A percentile compares a stretch with the other conserved stretches of the same genome.
Evolutionary conservation across 306 rosid species (phyloP).

Genomic region (Pyrus communis): DNA sequence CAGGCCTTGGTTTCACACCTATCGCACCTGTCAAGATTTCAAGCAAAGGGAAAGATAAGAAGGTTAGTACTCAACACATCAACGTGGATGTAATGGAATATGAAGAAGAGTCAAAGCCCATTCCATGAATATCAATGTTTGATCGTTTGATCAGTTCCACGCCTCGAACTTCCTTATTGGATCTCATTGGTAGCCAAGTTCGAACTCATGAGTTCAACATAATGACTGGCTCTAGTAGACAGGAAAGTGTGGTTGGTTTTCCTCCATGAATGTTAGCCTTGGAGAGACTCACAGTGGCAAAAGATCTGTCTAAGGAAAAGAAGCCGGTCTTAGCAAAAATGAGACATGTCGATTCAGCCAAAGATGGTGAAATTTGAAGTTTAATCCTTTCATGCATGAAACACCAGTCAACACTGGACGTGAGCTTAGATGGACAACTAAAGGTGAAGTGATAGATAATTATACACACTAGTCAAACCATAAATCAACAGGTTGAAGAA

Average conservation of each 20-base stretch:
- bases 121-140: background rate
- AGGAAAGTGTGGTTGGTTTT: fast-evolving
- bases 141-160: background rate
- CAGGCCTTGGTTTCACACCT: background rate
- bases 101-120: background rate
- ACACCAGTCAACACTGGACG: too few relatives aligned
- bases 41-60: background rate
- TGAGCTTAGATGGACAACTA: background rate
- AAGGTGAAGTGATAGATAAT: background rate
- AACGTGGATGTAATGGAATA: background rate
- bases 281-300: background rate
- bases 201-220: fast-evolving
- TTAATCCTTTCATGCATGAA: background rate
- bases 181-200: background rate
- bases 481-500: too few relatives aligned
- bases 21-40: background rate
- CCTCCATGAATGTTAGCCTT: fast-evolving
- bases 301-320: too few relatives aligned
- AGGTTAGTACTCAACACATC: background rate
- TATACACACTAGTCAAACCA: background rate
- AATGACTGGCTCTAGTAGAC: fast-evolving
- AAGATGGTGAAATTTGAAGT: background rate
- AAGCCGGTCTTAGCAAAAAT: fast-evolving
- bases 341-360: too few relatives aligned
- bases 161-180: background rate